Conservation (phyloP, 2,329 filamentous ascomycete genomes). For the Teratosphaeria pseudoeucalypti region DNA sequence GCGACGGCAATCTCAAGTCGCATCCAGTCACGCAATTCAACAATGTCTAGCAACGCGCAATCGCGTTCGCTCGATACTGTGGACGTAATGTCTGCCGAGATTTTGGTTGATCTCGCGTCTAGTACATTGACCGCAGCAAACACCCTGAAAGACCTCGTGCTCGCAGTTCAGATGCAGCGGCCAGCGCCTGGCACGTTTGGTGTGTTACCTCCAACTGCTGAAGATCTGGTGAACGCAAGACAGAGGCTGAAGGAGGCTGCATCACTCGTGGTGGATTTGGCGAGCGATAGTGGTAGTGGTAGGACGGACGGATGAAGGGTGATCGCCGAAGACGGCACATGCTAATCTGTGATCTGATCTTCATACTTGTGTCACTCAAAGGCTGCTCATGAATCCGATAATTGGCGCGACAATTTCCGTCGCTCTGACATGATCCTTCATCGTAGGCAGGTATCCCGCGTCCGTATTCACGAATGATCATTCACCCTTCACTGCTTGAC, state of each 20-base stretch:
- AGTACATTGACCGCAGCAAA: conserved; percentile 15
- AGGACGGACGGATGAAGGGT: not conserved
- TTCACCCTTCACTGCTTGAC: too few species aligned
- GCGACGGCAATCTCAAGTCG: not conserved
- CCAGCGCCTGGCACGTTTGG: conserved; percentile 7
- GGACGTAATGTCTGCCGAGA: conserved; percentile 17
- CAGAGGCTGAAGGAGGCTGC: conserved; percentile 16
- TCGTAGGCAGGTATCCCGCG: too few species aligned
- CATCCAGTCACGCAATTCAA: not conserved
- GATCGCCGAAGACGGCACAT: not conserved
- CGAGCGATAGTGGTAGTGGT: not conserved
- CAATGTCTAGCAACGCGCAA: not conserved
- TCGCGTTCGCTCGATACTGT: conserved; percentile 9
- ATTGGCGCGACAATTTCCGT: too few species aligned
- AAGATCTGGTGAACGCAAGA: conserved; percentile 14
- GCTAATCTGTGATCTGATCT: not conserved
- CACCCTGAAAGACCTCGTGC: conserved; percentile 14
- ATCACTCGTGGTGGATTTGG: conserved; percentile 14
- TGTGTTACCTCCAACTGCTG: conserved; percentile 8
- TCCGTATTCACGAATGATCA: too few species aligned
- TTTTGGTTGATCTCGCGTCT: conserved; percentile 17
- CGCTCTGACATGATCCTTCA: too few species aligned
- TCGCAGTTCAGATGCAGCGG: conserved; percentile 12
- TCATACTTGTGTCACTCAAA: not conserved
- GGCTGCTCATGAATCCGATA: too few species aligned